phyloP scores from a whole-genome alignment of 352 stramenopile genomes.

The Sclerospora graminicola region DNA sequence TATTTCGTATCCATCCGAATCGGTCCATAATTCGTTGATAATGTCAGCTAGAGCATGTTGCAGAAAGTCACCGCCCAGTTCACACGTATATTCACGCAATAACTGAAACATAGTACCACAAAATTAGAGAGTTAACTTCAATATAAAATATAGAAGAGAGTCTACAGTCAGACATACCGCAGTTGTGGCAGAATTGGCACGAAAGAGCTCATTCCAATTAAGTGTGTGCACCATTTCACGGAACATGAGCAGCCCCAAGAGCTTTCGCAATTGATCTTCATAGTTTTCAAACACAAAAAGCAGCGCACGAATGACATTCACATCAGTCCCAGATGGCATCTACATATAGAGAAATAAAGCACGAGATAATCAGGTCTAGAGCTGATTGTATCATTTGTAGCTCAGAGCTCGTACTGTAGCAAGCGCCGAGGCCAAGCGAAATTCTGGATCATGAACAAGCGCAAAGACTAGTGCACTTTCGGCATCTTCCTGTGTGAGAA shows the following conservation, averaged over 20 bases:
- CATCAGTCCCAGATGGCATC: slow-evolving; percentile 26
- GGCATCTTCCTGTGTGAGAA: slow-evolving; percentile 52
- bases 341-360: slow-evolving; percentile 2
- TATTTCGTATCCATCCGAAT: slow-evolving; percentile 43
- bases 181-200: slow-evolving; percentile 64
- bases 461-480: slow-evolving; percentile 62
- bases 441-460: slow-evolving; percentile 70
- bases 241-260: slow-evolving; percentile 62
- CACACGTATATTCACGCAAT: slow-evolving; percentile 68
- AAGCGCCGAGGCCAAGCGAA: slow-evolving; percentile 54
- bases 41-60: slow-evolving; percentile 41
- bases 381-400: too few relatives aligned
- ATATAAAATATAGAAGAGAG: background rate
- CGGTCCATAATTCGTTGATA: slow-evolving; percentile 40
- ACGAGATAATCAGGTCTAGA: background rate
- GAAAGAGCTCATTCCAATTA: slow-evolving; percentile 80
- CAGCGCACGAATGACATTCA: slow-evolving; percentile 53
- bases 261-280: slow-evolving; percentile 62
- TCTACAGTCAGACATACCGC: slow-evolving; percentile 23
- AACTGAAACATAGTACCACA: slow-evolving; percentile 16
- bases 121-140: background rate
- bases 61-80: slow-evolving; percentile 57
- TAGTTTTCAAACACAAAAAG: slow-evolving; percentile 64
- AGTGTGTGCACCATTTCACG: slow-evolving; percentile 66
- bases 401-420: slow-evolving; percentile 19